Percentiles rank a stretch among this genome's conserved stretches.
Conservation (phyloP, 768 basidiomycete genomes). For the Suillus placidus region DNA sequence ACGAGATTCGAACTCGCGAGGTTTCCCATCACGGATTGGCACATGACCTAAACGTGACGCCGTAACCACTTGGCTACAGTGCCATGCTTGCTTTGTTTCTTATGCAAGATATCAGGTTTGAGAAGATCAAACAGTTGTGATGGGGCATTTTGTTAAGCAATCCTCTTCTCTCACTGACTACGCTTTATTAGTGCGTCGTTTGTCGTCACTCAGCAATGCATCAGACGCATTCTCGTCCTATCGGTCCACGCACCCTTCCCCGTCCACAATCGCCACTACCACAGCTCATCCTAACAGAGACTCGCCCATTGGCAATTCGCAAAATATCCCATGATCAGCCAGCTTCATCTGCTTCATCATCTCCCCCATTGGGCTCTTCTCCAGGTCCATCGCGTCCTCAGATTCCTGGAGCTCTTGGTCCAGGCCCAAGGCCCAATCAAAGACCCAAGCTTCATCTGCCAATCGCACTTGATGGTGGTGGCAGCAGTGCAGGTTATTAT, state of each 20-base stretch:
- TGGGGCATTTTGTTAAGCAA: not conserved
- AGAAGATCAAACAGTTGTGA: not conserved
- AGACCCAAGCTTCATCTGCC: slow-evolving; percentile 42
- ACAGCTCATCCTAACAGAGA: slow-evolving; percentile 31
- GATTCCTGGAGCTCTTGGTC: slow-evolving; percentile 36
- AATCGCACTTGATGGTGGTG: slow-evolving; percentile 24
- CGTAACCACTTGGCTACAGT: slow-evolving; percentile 65
- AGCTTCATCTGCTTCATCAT: slow-evolving; percentile 31
- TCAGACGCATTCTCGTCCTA: slow-evolving; percentile 41
- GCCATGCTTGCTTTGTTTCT: slow-evolving; percentile 24
- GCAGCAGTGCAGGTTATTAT: slow-evolving; percentile 34
- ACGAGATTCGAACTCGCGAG: slow-evolving; percentile 65
- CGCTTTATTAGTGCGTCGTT: slow-evolving; percentile 18
- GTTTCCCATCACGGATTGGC: slow-evolving; percentile 57
- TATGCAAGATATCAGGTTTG: not conserved
- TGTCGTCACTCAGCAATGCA: slow-evolving; percentile 28
- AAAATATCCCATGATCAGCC: slow-evolving; percentile 34
- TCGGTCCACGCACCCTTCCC: slow-evolving; percentile 51
- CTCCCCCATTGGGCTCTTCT: slow-evolving; percentile 30
- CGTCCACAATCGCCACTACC: slow-evolving; percentile 47
- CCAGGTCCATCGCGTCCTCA: slow-evolving; percentile 35
- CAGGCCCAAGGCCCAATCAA: slow-evolving; percentile 29
- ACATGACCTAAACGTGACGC: slow-evolving; percentile 56
- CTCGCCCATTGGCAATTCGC: slow-evolving; percentile 45
- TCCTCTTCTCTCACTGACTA: not conserved